These are phyloP conservation scores for Coccomyxa sp. DNA, from an alignment of 139 green algal species.

Conservation along the genomic window DNA sequence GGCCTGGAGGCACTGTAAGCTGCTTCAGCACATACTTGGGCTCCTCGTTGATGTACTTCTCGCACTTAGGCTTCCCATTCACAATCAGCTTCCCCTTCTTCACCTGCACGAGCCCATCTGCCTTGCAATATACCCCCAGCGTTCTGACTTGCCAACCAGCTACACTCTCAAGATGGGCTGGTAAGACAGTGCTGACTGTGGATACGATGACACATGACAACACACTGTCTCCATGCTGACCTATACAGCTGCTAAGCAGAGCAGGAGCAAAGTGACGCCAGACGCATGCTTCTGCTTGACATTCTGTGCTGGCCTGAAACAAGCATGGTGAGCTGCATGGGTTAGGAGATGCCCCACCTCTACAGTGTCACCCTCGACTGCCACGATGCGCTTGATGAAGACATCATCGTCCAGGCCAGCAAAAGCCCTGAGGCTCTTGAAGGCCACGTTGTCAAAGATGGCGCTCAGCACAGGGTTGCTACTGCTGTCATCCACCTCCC, in stretches of 20 bases:
- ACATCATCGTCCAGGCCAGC: slow-evolving; percentile 69
- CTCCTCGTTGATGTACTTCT: slow-evolving; percentile 84
- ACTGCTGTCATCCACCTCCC: not conserved
- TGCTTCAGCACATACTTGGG: slow-evolving; percentile 66
- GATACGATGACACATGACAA: too few species aligned
- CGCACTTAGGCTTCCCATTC: slow-evolving; percentile 68
- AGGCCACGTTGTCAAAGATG: not conserved
- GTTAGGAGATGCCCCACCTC: slow-evolving; percentile 55
- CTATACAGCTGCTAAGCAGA: too few species aligned
- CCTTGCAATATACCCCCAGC: not conserved
- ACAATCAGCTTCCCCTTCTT: slow-evolving; percentile 76
- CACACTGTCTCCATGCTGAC: too few species aligned
- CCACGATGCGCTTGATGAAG: slow-evolving; percentile 98
- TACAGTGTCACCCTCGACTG: slow-evolving; percentile 78
- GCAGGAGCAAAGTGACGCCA: too few species aligned
- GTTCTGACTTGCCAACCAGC: too few species aligned
- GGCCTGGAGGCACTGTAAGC: slow-evolving; percentile 23
- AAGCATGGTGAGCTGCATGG: not conserved
- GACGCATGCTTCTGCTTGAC: not conserved
- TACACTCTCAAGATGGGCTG: too few species aligned
- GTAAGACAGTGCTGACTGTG: too few species aligned
- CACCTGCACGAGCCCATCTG: slow-evolving; percentile 52
- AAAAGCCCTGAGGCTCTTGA: not conserved
- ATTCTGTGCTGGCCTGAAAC: not conserved
- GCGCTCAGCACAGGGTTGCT: not conserved